Conservation (phyloP, 1,139 yeast species). For the Debaryomycetaceae sp. region DNA sequence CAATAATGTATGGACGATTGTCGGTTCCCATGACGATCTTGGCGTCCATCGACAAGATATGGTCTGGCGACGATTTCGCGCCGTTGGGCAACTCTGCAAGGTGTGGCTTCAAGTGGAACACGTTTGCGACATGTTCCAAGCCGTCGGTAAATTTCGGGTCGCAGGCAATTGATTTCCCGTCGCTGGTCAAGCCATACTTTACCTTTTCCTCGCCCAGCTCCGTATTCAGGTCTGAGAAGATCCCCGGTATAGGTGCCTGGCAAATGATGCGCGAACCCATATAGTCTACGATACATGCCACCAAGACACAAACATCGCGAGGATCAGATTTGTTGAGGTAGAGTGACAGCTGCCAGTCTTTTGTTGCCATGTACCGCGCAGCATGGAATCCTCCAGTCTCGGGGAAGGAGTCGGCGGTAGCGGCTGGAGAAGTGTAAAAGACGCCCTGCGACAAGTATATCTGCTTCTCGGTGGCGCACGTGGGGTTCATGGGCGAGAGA, state of each 20-base stretch:
- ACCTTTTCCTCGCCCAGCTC: conserved; percentile 35
- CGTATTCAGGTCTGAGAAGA: conserved; percentile 37
- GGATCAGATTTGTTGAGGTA: conserved; percentile 58
- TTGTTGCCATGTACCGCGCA: conserved; percentile 68
- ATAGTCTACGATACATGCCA: conserved; percentile 79
- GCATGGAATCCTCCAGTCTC: conserved; percentile 75
- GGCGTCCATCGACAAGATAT: conserved; percentile 64
- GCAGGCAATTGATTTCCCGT: conserved; percentile 36
- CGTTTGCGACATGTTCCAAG: conserved; percentile 55
- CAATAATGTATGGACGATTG: conserved; percentile 74
- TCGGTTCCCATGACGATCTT: conserved; percentile 86
- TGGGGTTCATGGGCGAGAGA: conserved; percentile 69
- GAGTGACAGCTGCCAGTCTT: conserved; percentile 68
- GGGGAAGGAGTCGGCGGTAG: conserved; percentile 53
- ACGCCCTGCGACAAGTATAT: conserved; percentile 75
- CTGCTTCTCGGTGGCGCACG: conserved; percentile 47
- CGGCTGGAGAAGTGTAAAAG: conserved; percentile 65
- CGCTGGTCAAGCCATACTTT: conserved; percentile 67
- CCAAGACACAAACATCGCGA: conserved; percentile 54
- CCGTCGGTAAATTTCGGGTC: conserved; percentile 42
- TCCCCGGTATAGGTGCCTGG: conserved; percentile 98
- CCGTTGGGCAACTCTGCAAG: conserved; percentile 29
- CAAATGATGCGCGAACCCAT: conserved; percentile 82
- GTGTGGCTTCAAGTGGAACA: conserved; percentile 71
- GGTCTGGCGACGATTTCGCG: conserved; percentile 27